Conservation (phyloP, 2,329 filamentous ascomycete species). For the Talaromyces rugulosus region DNA sequence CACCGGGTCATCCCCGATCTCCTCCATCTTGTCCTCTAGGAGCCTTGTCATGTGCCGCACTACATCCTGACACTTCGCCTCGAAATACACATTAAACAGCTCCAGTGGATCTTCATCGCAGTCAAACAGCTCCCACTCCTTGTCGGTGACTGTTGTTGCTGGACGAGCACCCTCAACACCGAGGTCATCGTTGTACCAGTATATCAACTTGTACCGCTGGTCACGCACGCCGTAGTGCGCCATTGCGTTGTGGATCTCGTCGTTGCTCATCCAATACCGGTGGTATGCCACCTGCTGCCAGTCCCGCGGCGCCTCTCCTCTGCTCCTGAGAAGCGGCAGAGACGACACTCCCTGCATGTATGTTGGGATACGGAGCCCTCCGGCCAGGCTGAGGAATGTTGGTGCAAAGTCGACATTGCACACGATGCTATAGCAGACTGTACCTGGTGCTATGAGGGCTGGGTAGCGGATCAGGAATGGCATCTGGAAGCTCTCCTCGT, state of each 20-base stretch:
- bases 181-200: conserved; percentile 53
- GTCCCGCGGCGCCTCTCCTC: conserved; percentile 34
- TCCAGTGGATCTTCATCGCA: conserved; percentile 49
- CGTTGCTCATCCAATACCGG: conserved; percentile 55
- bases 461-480: conserved; percentile 50
- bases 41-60: conserved; percentile 39
- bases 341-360: conserved; percentile 54
- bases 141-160: conserved; percentile 32
- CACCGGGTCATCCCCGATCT: conserved; percentile 45
- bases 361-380: conserved; percentile 32
- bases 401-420: conserved; percentile 54
- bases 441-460: conserved; percentile 33
- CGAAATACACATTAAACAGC: conserved; percentile 45
- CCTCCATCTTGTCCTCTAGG: conserved; percentile 48
- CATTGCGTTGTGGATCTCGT: conserved; percentile 47
- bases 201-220: conserved; percentile 53
- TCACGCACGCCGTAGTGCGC: conserved; percentile 53
- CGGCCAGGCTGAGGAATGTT: conserved; percentile 47
- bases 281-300: conserved; percentile 54
- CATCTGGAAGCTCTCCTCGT: conserved; percentile 56
- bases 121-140: conserved; percentile 55
- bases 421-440: conserved; percentile 46
- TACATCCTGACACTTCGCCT: conserved; percentile 34
- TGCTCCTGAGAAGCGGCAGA: conserved; percentile 26
- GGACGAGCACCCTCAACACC: conserved; percentile 42